phyloP scores from a whole-genome alignment of 2,329 filamentous ascomycete species.

The Stagonosporopsis rhizophila region DNA sequence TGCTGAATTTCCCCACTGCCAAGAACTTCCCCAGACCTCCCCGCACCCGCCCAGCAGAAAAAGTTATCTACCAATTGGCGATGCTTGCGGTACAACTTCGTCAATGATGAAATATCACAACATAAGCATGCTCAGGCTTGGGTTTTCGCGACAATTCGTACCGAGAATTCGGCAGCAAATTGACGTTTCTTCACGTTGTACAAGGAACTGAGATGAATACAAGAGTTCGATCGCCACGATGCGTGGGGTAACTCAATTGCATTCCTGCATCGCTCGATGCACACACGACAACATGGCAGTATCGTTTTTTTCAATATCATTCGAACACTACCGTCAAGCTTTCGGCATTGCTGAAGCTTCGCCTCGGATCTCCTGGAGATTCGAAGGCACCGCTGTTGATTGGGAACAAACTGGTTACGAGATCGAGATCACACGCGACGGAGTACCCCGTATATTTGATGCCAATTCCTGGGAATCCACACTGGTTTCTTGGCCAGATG shows the following conservation, averaged over 20 bases:
- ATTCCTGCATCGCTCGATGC: background rate
- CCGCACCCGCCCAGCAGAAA: background rate
- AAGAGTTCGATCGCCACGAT: background rate
- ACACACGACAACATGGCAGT: constrained; percentile 43
- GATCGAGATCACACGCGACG: constrained; percentile 49
- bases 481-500: constrained; percentile 56
- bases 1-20: background rate
- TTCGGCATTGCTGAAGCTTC: constrained; percentile 55
- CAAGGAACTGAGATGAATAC: background rate
- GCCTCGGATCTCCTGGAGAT: constrained; percentile 59
- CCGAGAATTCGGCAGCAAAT: background rate
- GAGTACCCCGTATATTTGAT: constrained; percentile 20
- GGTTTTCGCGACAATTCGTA: background rate
- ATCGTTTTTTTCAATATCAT: constrained; percentile 49
- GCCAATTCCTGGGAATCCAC: constrained; percentile 50
- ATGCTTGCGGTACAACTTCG: background rate
- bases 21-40: constrained; percentile 2
- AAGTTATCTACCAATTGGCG: background rate
- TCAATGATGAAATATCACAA: background rate
- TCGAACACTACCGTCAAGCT: constrained; percentile 53
- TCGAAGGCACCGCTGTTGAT: constrained; percentile 48
- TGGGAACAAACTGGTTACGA: constrained; percentile 58
- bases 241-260: background rate
- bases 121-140: background rate
- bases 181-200: background rate